Base-by-base conservation (phyloP, 768 basidiomycete species). In the Hebeloma cylindrosporum region DNA sequence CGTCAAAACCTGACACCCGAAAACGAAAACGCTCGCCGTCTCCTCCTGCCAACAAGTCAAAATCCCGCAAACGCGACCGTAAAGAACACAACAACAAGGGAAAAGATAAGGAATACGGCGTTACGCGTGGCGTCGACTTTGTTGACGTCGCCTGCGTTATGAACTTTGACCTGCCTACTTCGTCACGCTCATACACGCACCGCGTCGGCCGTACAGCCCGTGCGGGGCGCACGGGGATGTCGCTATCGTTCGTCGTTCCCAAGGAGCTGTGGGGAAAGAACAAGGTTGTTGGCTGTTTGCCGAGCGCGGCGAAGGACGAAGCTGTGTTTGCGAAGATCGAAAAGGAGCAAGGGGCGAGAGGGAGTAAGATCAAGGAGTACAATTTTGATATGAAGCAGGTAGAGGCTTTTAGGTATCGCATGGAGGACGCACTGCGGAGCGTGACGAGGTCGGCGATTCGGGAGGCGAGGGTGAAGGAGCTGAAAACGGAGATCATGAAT, bases 161-260 rank as follows among this genome's bases (percentile, higher is more conserved):
- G 62, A 99, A 99, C 71, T 99, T 98, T 65, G 96, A 99, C 65
- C 77, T 98, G n/a, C 96, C 96, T 1, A 72, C 80, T 1, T 85
- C 92, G 0, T 77, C 89, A 3, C 84, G 83, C 13, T 79, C 93
- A 9, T 99, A 99, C 60, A 93, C 89, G 0, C 96, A 99, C 62
- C 85, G 96, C 37, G 87, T 98, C 11, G 96, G 96, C 9, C 83
- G 96, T 18, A 99, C 96, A 0, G 96, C 96, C 10, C 89, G 96
- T 16, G 96, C 95, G 0, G 96, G 96, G 1, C 83, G 91, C 22
- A 84, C 89, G 0, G 96, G 96, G 7, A 87, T 95, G 74, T 80
- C 93, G 1, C 68, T 99, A 16, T 95, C 93, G 0, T 95, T 92
- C 50, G 78, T 98, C 45, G 84, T 97, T 2, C 82, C 85, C 0